Evolutionary conservation across 192 early-diverging fungal species (phyloP).

Genomic region (Podochytrium sp.): DNA sequence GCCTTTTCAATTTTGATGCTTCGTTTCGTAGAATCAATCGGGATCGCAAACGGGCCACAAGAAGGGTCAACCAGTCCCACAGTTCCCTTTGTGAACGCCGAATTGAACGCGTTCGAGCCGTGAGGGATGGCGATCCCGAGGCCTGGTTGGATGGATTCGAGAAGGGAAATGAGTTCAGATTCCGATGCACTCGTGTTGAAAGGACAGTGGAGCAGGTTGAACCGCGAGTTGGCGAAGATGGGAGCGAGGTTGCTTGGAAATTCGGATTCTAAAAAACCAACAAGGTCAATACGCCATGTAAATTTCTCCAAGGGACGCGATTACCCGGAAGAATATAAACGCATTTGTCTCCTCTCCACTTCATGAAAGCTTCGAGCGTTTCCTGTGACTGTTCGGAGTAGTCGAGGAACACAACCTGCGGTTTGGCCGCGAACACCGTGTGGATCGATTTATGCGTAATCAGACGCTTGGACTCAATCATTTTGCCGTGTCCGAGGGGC

Average conservation of each 20-base stretch:
- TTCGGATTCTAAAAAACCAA: no score
- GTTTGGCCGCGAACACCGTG: slow-evolving; percentile 8
- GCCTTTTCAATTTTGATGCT: neutral
- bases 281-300: no score
- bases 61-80: neutral
- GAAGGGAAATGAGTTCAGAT: neutral
- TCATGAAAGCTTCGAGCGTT: neutral
- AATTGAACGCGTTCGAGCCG: neutral
- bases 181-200: slow-evolving; percentile 11
- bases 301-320: no score
- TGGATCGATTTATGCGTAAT: slow-evolving; percentile 20
- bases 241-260: neutral
- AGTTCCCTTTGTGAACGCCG: neutral
- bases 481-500: slow-evolving; percentile 14
- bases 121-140: slow-evolving; percentile 8
- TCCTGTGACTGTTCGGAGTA: neutral
- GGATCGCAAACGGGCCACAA: neutral
- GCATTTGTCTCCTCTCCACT: slow-evolving; percentile 13
- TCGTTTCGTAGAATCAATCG: slow-evolving; percentile 8
- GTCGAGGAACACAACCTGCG: slow-evolving; percentile 18
- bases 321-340: slow-evolving; percentile 24
- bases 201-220: neutral
- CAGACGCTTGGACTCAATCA: slow-evolving; percentile 18
- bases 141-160: neutral
- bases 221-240: neutral